Evolutionary conservation across 2,329 filamentous ascomycete species (phyloP).

Genomic region (Fusarium proliferatum): DNA sequence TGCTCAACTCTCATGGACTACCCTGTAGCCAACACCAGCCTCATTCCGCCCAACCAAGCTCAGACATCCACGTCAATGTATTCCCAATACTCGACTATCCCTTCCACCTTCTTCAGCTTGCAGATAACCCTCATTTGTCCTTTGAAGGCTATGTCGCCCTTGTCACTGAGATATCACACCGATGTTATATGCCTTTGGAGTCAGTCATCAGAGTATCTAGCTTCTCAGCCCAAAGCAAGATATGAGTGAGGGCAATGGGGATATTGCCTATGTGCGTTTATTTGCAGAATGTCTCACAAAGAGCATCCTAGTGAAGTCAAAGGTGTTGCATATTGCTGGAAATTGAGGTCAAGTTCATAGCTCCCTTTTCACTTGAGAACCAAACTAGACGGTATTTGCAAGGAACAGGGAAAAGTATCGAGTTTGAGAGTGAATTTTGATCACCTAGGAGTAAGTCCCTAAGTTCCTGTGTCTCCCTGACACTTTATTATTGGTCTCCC

Average conservation of each 20-base stretch:
- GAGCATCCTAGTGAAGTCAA: neutral
- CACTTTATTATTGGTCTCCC: no score
- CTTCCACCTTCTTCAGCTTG: neutral
- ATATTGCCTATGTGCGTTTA: neutral
- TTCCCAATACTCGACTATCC: neutral
- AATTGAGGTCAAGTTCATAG: neutral
- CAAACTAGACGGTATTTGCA: no score
- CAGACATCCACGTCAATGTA: neutral
- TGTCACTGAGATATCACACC: neutral
- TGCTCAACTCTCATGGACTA: accelerated
- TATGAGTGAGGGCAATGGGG: accelerated
- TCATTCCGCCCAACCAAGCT: accelerated
- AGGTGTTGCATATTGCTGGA: neutral
- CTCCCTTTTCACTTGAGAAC: no score
- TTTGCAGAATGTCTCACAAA: neutral
- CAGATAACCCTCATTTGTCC: neutral
- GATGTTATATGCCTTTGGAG: neutral
- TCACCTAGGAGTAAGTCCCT: no score
- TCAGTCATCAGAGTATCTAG: no score
- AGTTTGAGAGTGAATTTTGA: no score
- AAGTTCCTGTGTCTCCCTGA: neutral
- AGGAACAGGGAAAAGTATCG: no score
- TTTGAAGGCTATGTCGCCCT: neutral
- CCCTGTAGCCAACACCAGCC: no score
- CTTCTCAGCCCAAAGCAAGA: neutral